Evolutionary conservation across 2,329 filamentous ascomycete species (phyloP).

Genomic region (Phaeosphaeria sp.): DNA sequence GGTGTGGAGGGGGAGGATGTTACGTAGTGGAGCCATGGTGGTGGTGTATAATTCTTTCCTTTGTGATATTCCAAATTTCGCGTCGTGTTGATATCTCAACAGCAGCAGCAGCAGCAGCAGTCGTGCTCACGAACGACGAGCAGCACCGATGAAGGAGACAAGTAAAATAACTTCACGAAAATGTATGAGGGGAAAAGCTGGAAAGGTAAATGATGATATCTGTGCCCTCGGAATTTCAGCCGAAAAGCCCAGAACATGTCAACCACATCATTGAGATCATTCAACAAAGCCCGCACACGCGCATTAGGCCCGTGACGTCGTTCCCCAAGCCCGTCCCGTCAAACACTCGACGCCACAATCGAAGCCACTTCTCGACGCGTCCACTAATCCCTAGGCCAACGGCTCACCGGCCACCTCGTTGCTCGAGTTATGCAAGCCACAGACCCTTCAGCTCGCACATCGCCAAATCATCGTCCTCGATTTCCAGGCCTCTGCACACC

Average conservation of each 20-base stretch:
- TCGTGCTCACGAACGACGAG: not conserved
- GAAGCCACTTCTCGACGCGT: conserved; percentile 1
- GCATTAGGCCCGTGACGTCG: conserved; percentile 1
- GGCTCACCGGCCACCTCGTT: conserved; percentile 1
- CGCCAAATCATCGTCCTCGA: not conserved
- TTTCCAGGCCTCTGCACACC: not conserved
- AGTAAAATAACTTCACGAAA: not conserved
- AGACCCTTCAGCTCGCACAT: not conserved
- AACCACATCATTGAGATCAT: not conserved
- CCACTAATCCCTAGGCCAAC: conserved; percentile 2
- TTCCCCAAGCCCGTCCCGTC: not conserved
- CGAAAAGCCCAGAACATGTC: no score
- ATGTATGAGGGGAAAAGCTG: no score
- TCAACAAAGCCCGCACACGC: not conserved
- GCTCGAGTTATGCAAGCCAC: not conserved
- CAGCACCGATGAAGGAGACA: not conserved
- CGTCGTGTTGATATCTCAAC: no score
- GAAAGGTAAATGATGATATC: not conserved
- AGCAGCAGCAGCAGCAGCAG: not conserved
- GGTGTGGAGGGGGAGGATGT: conserved; percentile 16
- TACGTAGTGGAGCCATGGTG: conserved; percentile 14
- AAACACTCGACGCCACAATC: conserved; percentile 1
- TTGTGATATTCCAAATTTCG: no score
- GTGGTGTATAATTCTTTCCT: no score
- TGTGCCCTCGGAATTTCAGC: not conserved